Percentiles rank a stretch among this genome's conserved stretches.
Evolutionary conservation across 805 yeast genomes (phyloP).

Genomic region (Suhomyces sp.): DNA sequence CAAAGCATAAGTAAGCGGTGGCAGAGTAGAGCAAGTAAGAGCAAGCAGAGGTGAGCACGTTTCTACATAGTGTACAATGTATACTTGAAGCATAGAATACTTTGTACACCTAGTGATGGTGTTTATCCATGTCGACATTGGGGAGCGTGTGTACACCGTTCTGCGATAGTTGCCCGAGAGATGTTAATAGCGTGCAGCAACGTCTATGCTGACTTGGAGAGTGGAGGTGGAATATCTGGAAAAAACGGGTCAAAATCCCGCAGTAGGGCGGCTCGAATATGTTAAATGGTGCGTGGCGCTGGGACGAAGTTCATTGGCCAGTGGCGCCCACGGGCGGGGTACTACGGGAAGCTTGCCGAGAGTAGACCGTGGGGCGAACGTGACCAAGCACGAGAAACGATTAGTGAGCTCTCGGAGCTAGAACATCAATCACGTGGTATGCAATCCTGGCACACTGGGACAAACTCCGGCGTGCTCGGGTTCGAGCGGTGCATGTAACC

Average conservation of each 20-base stretch:
- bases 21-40: background rate
- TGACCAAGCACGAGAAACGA: background rate
- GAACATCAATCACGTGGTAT: background rate
- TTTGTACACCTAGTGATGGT: too few relatives aligned
- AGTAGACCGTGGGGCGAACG: background rate
- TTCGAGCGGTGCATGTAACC: background rate
- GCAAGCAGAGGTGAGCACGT: too few relatives aligned
- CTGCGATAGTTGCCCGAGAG: slow-evolving; percentile 4
- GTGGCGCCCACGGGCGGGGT: background rate
- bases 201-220: background rate
- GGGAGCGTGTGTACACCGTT: background rate
- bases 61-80: too few relatives aligned
- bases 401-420: background rate
- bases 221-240: background rate
- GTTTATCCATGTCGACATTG: background rate
- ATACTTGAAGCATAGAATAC: too few relatives aligned
- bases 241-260: background rate
- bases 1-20: background rate
- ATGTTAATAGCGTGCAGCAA: background rate
- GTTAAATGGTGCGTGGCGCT: background rate
- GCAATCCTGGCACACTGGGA: background rate
- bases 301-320: background rate
- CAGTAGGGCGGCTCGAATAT: background rate
- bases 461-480: background rate
- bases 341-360: background rate